Evolutionary conservation across 208 protist species (phyloP).

Genomic region (Eutreptiella sp.): DNA sequence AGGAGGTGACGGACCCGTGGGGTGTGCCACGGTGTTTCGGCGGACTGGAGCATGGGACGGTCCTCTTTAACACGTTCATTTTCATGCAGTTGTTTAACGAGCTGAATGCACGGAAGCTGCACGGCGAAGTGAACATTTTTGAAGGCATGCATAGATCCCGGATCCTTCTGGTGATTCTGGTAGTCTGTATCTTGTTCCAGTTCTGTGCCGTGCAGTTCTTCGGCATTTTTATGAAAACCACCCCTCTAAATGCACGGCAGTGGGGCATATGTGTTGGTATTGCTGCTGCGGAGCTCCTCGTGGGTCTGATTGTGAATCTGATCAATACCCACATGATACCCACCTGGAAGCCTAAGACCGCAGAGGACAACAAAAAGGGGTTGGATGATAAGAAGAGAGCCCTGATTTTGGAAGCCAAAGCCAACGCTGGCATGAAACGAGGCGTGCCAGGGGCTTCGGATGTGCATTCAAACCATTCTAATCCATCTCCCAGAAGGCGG

Average conservation of each 20-base stretch:
- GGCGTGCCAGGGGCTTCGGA: no score
- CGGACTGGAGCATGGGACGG: slow-evolving; percentile 60
- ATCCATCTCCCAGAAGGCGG: no score
- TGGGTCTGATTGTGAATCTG: slow-evolving; percentile 10
- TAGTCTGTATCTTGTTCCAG: slow-evolving; percentile 11
- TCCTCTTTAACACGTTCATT: slow-evolving; percentile 92
- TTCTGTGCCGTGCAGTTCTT: slow-evolving; percentile 16
- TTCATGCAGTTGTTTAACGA: slow-evolving; percentile 82
- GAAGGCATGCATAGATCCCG: no score
- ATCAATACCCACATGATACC: neutral
- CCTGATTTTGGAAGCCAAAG: no score
- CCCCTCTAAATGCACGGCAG: slow-evolving; percentile 5
- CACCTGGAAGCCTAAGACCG: no score
- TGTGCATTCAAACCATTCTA: no score
- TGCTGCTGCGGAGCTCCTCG: slow-evolving; percentile 5
- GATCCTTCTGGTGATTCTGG: slow-evolving; percentile 20
- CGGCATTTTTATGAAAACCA: slow-evolving; percentile 21
- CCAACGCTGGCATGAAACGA: no score
- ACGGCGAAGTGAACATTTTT: slow-evolving; percentile 70
- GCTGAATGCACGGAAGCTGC: slow-evolving; percentile 81
- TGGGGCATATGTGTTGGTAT: slow-evolving; percentile 24
- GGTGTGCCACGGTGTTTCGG: no score
- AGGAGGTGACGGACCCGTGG: no score
- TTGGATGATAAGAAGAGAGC: no score
- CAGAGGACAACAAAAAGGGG: no score